A percentile compares a stretch with the other conserved stretches of the same genome.
Conservation (phyloP, 306 rosid species). For the Dryas alaskensis region DNA sequence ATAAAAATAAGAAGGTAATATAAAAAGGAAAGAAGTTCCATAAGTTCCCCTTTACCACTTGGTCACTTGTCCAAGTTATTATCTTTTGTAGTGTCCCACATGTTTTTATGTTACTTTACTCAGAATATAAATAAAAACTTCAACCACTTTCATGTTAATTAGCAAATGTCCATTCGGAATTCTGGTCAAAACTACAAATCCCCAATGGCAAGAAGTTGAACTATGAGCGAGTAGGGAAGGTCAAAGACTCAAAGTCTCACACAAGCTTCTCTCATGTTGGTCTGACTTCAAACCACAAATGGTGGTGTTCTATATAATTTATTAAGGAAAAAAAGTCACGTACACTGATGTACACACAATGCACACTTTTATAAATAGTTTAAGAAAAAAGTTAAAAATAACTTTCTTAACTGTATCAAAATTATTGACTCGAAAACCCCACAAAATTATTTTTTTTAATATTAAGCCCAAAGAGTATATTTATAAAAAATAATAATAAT, state of each 20-base stretch:
- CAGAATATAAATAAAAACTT: background rate
- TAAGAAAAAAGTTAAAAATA: too few species aligned
- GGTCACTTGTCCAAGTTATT: constrained; percentile 4
- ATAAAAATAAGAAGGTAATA: background rate
- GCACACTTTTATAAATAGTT: too few species aligned
- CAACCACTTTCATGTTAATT: background rate
- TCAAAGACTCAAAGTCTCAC: background rate
- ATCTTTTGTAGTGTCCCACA: background rate
- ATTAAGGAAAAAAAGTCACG: too few species aligned
- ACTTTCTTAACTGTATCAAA: too few species aligned
- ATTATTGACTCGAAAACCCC: too few species aligned
- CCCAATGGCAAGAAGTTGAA: background rate
- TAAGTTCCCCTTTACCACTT: background rate
- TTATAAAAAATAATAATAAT: too few species aligned
- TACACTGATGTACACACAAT: too few species aligned
- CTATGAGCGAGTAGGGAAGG: background rate
- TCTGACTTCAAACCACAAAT: too few species aligned
- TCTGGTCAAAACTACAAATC: background rate
- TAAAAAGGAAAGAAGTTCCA: background rate
- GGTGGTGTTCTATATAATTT: too few species aligned
- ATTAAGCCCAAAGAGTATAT: too few species aligned
- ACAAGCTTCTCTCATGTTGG: background rate
- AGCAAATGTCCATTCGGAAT: background rate
- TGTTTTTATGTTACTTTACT: constrained; percentile 7
- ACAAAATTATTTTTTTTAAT: too few species aligned